These are phyloP conservation scores for Handroanthus guayacan DNA, from an alignment of 257 asterid genomes.

Conservation along the genomic window DNA sequence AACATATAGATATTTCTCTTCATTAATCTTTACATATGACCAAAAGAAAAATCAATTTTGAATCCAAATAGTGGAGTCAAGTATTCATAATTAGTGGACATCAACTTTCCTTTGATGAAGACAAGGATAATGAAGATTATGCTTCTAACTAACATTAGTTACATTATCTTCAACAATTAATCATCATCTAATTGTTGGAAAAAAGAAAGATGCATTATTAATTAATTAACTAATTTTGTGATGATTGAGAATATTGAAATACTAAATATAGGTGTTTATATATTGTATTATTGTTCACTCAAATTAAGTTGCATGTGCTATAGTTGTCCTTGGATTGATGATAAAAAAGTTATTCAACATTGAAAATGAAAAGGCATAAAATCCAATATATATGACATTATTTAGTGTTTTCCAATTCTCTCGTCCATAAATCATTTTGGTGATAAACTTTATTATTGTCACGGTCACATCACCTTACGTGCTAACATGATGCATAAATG, in stretches of 20 bases:
- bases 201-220: not conserved
- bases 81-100: not conserved
- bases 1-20: not conserved
- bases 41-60: not conserved
- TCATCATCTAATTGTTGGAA: not conserved
- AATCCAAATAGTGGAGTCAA: not conserved
- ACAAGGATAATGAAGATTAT: not conserved
- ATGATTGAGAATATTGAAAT: not conserved
- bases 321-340: too few species aligned
- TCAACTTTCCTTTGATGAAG: not conserved
- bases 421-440: too few species aligned
- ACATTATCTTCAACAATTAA: not conserved
- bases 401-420: too few species aligned
- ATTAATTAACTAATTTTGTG: not conserved
- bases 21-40: not conserved
- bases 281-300: not conserved
- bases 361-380: not conserved
- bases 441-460: not conserved
- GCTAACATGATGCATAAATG: too few species aligned
- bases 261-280: not conserved
- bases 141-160: not conserved
- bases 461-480: not conserved
- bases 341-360: not conserved
- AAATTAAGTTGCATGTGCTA: too few species aligned
- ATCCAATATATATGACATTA: not conserved